A percentile compares a stretch with the other conserved stretches of the same genome.
phyloP scores from a whole-genome alignment of 192 early-diverging fungal genomes.

The Linnemannia schmuckeri region DNA sequence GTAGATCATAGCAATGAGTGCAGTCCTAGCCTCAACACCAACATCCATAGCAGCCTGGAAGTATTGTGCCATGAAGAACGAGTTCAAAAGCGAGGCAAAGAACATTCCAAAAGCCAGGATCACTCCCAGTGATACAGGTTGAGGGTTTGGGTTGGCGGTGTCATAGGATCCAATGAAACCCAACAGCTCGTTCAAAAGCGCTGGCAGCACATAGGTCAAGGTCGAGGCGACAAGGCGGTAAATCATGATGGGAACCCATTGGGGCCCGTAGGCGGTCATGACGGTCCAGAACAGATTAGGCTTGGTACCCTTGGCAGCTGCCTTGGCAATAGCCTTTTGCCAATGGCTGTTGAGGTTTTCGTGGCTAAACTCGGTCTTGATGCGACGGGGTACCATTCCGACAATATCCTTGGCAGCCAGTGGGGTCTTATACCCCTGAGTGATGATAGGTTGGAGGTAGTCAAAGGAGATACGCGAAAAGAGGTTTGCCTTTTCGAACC shows the following conservation, averaged over 20 bases:
- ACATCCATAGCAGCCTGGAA: slow-evolving; percentile 41
- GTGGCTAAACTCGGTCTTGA: slow-evolving; percentile 42
- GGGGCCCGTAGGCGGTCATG: slow-evolving; percentile 11
- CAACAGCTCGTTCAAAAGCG: slow-evolving; percentile 43
- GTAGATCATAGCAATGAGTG: slow-evolving; percentile 58
- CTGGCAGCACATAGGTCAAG: slow-evolving; percentile 36
- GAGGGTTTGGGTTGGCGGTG: slow-evolving; percentile 6
- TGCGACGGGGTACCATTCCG: slow-evolving; percentile 28
- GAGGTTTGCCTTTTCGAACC: slow-evolving; percentile 52
- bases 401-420: slow-evolving; percentile 41
- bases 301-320: slow-evolving; percentile 20
- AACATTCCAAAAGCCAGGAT: slow-evolving; percentile 58
- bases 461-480: slow-evolving; percentile 37
- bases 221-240: slow-evolving; percentile 39
- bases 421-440: slow-evolving; percentile 38
- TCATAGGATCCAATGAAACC: slow-evolving; percentile 38
- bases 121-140: slow-evolving; percentile 41
- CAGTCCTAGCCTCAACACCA: slow-evolving; percentile 47
- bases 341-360: slow-evolving; percentile 24
- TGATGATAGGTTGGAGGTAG: slow-evolving; percentile 50
- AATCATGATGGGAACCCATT: slow-evolving; percentile 41
- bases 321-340: slow-evolving; percentile 20
- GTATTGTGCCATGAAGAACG: slow-evolving; percentile 51
- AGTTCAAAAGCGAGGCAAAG: slow-evolving; percentile 34
- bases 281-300: slow-evolving; percentile 37